Percentiles rank a stretch among this genome's conserved stretches.
phyloP scores from a whole-genome alignment of 495 filamentous ascomycete genomes.

The Podospora pseudoanserina region DNA sequence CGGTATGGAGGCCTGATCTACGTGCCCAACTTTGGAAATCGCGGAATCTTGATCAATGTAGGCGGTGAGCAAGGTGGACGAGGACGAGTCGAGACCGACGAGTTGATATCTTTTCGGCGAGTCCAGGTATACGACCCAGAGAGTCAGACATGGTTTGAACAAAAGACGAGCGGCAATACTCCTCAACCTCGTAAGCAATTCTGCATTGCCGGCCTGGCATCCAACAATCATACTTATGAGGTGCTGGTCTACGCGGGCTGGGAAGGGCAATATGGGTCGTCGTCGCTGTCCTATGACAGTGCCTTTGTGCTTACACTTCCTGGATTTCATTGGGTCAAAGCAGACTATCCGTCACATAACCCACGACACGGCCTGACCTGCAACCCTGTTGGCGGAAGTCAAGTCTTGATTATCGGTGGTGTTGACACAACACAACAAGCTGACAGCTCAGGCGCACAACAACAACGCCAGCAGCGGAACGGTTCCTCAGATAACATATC shows the following conservation, averaged over 20 bases:
- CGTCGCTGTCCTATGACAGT: conserved; percentile 21
- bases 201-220: conserved; percentile 25
- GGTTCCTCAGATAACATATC: background rate
- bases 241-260: conserved; percentile 30
- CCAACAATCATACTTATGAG: conserved; percentile 25
- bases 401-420: conserved; percentile 27
- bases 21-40: conserved; percentile 24
- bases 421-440: conserved; percentile 21
- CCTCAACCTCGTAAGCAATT: conserved; percentile 20
- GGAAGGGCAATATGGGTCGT: conserved; percentile 17
- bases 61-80: conserved; percentile 14
- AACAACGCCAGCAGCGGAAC: conserved; percentile 8
- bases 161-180: conserved; percentile 18
- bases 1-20: conserved; percentile 15
- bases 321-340: conserved; percentile 26
- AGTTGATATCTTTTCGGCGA: conserved; percentile 14
- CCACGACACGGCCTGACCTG: conserved; percentile 25
- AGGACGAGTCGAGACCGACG: background rate
- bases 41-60: conserved; percentile 22
- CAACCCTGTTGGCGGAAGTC: conserved; percentile 23
- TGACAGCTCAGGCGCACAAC: background rate
- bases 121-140: conserved; percentile 21
- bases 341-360: conserved; percentile 18
- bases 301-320: conserved; percentile 29
- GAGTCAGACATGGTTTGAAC: conserved; percentile 20